Conservation (phyloP, 257 asterid species). For the Solanum clarkiae region DNA sequence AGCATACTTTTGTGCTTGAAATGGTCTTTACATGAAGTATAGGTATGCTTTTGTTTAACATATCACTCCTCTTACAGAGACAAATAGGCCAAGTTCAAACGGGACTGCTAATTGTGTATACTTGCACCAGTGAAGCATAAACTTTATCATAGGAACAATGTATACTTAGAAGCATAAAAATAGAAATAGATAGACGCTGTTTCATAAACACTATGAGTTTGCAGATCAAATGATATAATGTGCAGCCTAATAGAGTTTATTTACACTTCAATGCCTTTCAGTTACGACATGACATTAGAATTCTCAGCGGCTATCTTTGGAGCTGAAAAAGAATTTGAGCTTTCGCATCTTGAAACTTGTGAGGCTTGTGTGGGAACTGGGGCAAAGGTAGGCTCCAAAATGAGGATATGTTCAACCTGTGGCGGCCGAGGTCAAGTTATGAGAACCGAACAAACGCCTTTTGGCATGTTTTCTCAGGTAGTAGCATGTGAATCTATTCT, state of each 20-base stretch:
- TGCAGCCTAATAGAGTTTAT: not conserved
- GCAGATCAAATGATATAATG: not conserved
- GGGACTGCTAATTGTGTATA: not conserved
- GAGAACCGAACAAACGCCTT: conserved; percentile 99
- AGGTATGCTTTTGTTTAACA: not conserved
- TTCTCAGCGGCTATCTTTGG: conserved; percentile 91
- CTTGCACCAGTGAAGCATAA: not conserved
- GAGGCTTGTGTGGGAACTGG: conserved; percentile 88
- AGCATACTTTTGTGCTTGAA: not conserved
- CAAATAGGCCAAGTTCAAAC: not conserved
- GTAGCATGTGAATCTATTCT: not conserved
- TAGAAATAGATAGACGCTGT: not conserved
- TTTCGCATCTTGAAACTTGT: conserved; percentile 93
- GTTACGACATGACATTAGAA: conserved; percentile 82
- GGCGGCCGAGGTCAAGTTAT: conserved; percentile 99
- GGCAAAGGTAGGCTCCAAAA: conserved; percentile 87
- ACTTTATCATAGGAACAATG: not conserved
- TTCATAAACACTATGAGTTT: not conserved
- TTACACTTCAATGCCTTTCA: conserved; percentile 21
- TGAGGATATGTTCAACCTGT: conserved; percentile 94
- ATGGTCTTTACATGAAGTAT: not conserved
- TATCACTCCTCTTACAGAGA: not conserved
- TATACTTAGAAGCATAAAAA: not conserved
- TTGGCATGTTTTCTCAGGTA: conserved; percentile 99
- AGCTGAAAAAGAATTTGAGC: conserved; percentile 82